Conservation (phyloP, 805 yeast species). For the Candida tibetensis region DNA sequence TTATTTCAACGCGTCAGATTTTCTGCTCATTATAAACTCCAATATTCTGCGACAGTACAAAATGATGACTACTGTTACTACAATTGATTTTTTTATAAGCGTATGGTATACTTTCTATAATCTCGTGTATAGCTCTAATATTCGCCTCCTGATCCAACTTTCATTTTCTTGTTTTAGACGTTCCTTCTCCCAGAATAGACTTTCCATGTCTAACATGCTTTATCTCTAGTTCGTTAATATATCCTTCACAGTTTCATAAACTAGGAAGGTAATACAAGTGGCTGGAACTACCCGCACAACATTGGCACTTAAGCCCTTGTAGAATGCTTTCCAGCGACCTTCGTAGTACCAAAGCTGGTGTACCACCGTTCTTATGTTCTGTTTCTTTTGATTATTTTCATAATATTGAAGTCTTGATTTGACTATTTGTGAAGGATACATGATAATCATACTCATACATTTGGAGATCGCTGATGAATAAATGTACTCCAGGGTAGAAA, state of each 20-base stretch:
- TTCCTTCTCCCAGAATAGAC: too few species aligned
- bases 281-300: slow-evolving; percentile 85
- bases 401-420: slow-evolving; percentile 67
- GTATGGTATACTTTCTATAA: too few species aligned
- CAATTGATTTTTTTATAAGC: too few species aligned
- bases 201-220: too few species aligned
- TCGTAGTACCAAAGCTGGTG: slow-evolving; percentile 43
- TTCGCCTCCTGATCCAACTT: too few species aligned
- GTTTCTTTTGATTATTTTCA: slow-evolving; percentile 9
- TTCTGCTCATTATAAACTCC: not conserved
- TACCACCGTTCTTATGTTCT: slow-evolving; percentile 29
- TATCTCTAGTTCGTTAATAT: not conserved
- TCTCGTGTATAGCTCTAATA: too few species aligned
- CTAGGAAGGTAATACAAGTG: slow-evolving; percentile 84
- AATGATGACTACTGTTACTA: too few species aligned
- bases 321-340: slow-evolving; percentile 63
- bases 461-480: slow-evolving; percentile 68
- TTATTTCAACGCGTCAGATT: not conserved
- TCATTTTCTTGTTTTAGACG: too few species aligned
- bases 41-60: too few species aligned
- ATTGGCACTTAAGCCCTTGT: slow-evolving; percentile 80
- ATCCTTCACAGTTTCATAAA: slow-evolving; percentile 61
- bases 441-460: slow-evolving; percentile 57
- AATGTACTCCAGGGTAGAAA: slow-evolving; percentile 57
- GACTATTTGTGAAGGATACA: slow-evolving; percentile 84